A percentile compares a stretch with the other conserved stretches of the same genome.
Evolutionary conservation across 2,329 filamentous ascomycete species (phyloP).

Genomic region (Biscogniauxia mediterranea): DNA sequence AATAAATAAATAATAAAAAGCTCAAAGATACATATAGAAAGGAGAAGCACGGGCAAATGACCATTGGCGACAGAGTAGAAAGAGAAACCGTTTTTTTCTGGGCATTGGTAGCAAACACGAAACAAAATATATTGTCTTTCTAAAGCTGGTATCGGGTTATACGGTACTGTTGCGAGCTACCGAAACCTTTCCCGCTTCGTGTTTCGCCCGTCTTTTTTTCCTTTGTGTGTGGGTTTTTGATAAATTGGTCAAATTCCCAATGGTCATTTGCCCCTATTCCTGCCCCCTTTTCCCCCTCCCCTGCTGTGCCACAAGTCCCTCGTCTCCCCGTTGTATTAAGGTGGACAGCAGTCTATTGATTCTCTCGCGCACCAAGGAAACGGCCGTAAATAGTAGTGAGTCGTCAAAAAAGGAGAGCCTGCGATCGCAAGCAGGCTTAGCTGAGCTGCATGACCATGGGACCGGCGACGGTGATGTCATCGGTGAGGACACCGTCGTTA

Average conservation of each 20-base stretch:
- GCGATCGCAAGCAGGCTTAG: constrained; percentile 28
- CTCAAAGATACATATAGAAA: too few species aligned
- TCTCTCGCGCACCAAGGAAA: neutral
- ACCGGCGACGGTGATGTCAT: constrained; percentile 65
- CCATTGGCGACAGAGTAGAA: too few species aligned
- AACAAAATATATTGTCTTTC: constrained; percentile 1
- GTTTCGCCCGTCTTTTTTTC: neutral
- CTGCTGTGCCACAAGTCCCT: neutral
- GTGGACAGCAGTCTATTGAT: too few species aligned
- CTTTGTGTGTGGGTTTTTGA: neutral
- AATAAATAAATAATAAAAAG: too few species aligned
- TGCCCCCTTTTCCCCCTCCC: neutral
- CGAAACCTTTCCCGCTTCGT: constrained; percentile 11
- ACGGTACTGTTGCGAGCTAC: constrained; percentile 16
- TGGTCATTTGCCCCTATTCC: neutral
- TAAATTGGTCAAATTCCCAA: neutral
- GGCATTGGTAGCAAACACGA: neutral
- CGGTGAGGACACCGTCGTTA: constrained; percentile 50
- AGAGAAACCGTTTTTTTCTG: too few species aligned
- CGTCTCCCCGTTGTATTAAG: too few species aligned
- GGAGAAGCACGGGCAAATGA: neutral
- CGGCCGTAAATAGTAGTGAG: neutral
- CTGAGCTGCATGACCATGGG: constrained; percentile 57
- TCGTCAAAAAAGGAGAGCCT: neutral
- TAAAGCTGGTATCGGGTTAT: neutral